phyloP scores from a whole-genome alignment of 495 filamentous ascomycete species.

The Cryomyces minteri region DNA sequence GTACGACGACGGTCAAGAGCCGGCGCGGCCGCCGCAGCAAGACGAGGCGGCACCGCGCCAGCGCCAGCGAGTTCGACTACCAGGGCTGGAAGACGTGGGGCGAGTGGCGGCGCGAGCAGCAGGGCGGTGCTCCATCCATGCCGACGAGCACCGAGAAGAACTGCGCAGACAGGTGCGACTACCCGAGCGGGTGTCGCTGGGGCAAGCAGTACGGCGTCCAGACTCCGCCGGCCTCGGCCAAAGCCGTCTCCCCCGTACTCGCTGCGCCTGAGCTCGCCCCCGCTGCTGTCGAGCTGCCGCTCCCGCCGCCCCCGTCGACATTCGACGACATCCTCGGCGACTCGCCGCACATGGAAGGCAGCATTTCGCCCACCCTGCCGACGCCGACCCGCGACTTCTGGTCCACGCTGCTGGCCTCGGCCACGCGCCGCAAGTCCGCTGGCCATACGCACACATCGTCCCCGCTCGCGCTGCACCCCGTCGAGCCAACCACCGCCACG shows the following conservation, averaged over 20 bases:
- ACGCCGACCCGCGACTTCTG: constrained; percentile 6
- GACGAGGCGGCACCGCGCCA: constrained; percentile 19
- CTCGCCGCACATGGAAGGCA: neutral
- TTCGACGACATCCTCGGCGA: neutral
- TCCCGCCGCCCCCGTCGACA: neutral
- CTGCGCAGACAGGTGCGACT: constrained; percentile 20
- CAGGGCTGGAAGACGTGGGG: constrained; percentile 25
- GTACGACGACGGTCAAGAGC: constrained; percentile 17
- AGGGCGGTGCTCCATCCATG: neutral
- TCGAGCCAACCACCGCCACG: neutral
- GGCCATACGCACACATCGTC: neutral
- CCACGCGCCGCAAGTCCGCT: constrained; percentile 5
- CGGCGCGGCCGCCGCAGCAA: constrained; percentile 4
- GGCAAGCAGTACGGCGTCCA: constrained; percentile 12
- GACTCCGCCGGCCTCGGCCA: constrained; percentile 1
- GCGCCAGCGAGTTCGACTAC: constrained; percentile 29
- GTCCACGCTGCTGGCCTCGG: constrained; percentile 7
- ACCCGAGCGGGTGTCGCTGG: constrained; percentile 22
- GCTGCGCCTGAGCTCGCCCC: neutral
- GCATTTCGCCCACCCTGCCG: neutral
- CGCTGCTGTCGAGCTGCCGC: neutral
- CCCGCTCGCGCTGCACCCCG: constrained; percentile 1
- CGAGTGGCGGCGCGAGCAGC: constrained; percentile 16
- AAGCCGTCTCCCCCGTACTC: neutral
- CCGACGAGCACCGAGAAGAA: constrained; percentile 5